Evolutionary conservation across 164 flowering plant genomes (phyloP).

Genomic region (Akebia trifoliata): DNA sequence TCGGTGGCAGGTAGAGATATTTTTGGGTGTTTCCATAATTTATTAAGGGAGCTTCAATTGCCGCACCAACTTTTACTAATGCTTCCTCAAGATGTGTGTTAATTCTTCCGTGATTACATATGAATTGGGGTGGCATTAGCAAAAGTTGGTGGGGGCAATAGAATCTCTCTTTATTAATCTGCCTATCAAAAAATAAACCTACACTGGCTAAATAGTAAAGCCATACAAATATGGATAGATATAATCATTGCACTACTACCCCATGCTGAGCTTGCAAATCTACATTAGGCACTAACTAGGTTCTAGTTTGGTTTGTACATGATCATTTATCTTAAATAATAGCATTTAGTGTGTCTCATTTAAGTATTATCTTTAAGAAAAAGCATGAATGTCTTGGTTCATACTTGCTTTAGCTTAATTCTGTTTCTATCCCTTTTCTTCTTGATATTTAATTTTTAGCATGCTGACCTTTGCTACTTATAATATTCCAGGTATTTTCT

Average conservation of each 20-base stretch:
- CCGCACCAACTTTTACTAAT: too few relatives aligned
- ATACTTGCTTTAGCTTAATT: constrained; percentile 3
- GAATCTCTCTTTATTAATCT: too few relatives aligned
- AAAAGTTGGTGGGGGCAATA: too few relatives aligned
- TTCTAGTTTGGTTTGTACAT: neutral
- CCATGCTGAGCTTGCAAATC: neutral
- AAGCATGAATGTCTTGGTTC: neutral
- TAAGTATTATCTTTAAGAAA: neutral
- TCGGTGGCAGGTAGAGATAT: too few relatives aligned
- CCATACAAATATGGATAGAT: too few relatives aligned
- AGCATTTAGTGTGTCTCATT: neutral
- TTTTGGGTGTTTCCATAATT: too few relatives aligned
- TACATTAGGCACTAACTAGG: neutral
- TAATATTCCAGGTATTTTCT: constrained; percentile 99
- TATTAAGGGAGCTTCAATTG: too few relatives aligned
- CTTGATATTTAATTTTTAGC: neutral
- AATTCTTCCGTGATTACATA: too few relatives aligned
- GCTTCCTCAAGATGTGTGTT: too few relatives aligned
- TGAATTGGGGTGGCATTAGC: too few relatives aligned
- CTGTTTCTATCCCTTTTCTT: neutral
- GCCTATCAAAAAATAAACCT: too few relatives aligned
- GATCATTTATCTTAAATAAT: neutral
- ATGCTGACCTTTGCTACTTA: constrained; percentile 44
- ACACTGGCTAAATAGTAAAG: too few relatives aligned
- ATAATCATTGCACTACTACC: neutral